These are phyloP conservation scores for Calonectria honghensis DNA, from an alignment of 2,329 filamentous ascomycete genomes.

Conservation along the genomic window DNA sequence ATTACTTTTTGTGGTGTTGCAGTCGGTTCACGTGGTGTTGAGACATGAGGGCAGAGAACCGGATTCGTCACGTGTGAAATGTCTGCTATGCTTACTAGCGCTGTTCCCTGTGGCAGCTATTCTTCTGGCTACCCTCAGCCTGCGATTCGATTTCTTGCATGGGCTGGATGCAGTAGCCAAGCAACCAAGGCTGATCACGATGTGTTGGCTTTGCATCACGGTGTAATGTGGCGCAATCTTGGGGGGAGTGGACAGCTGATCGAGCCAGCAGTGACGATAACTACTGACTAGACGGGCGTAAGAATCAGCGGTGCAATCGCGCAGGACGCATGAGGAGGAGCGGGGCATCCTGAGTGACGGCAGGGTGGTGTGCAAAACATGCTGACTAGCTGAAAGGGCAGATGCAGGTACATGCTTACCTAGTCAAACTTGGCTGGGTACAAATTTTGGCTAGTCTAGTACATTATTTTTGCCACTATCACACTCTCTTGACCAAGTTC, in stretches of 20 bases:
- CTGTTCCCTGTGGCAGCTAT: background rate
- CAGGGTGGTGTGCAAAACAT: background rate
- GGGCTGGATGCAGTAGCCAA: background rate
- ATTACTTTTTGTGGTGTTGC: background rate
- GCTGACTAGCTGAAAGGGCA: too few species aligned
- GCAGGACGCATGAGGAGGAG: background rate
- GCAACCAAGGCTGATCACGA: background rate
- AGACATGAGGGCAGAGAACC: background rate
- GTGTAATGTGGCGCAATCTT: constrained; percentile 21
- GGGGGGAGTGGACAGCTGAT: constrained; percentile 9
- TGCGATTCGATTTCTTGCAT: too few species aligned
- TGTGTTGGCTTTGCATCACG: constrained; percentile 38
- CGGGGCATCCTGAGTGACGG: background rate
- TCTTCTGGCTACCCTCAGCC: too few species aligned
- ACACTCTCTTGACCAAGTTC: too few species aligned
- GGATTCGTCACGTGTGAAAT: background rate
- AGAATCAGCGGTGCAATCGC: constrained; percentile 34
- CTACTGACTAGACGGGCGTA: background rate
- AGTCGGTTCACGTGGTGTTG: background rate
- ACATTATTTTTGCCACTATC: too few species aligned
- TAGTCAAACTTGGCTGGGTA: too few species aligned
- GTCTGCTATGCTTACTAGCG: background rate
- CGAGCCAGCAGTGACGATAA: background rate
- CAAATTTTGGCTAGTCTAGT: too few species aligned
- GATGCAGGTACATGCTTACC: too few species aligned